Percentiles rank a stretch among this genome's conserved stretches.
Evolutionary conservation across 768 basidiomycete genomes (phyloP).

Genomic region (Coprinellus micaceus): DNA sequence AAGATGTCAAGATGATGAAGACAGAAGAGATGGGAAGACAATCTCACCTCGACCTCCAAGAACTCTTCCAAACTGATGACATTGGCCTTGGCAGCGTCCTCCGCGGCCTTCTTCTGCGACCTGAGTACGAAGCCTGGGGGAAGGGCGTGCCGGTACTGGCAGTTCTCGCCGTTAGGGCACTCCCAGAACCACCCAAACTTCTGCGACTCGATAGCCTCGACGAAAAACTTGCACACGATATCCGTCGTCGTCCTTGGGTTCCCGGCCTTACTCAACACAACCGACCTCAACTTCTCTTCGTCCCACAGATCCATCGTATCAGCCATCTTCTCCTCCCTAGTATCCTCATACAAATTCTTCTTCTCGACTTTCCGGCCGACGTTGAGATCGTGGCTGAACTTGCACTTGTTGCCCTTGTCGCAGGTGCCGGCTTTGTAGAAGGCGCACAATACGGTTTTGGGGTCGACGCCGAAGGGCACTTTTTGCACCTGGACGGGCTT

Average conservation of each 20-base stretch:
- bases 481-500: conserved; percentile 80
- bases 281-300: conserved; percentile 86
- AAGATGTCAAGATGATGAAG: conserved; percentile 1
- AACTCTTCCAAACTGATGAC: conserved; percentile 94
- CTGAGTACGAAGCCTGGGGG: conserved; percentile 96
- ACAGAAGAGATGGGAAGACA: not conserved
- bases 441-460: conserved; percentile 89
- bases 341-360: conserved; percentile 91
- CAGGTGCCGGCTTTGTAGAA: conserved; percentile 92
- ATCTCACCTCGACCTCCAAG: conserved; percentile 86
- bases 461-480: conserved; percentile 93
- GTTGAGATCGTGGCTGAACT: conserved; percentile 92
- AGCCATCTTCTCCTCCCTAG: conserved; percentile 70
- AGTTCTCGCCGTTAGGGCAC: conserved; percentile 79
- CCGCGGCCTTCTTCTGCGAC: conserved; percentile 87
- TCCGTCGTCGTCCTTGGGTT: conserved; percentile 93
- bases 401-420: conserved; percentile 93
- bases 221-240: conserved; percentile 97
- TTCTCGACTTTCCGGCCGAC: conserved; percentile 91
- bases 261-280: conserved; percentile 82
- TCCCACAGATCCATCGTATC: conserved; percentile 99
- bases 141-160: conserved; percentile 92
- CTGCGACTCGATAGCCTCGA: conserved; percentile 90
- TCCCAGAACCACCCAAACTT: conserved; percentile 98
- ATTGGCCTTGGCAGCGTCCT: conserved; percentile 87